Evolutionary conservation across 495 filamentous ascomycete species (phyloP), one percentile per base, ranked within the genome.

Genomic region (Penicillium silybi): DNA sequence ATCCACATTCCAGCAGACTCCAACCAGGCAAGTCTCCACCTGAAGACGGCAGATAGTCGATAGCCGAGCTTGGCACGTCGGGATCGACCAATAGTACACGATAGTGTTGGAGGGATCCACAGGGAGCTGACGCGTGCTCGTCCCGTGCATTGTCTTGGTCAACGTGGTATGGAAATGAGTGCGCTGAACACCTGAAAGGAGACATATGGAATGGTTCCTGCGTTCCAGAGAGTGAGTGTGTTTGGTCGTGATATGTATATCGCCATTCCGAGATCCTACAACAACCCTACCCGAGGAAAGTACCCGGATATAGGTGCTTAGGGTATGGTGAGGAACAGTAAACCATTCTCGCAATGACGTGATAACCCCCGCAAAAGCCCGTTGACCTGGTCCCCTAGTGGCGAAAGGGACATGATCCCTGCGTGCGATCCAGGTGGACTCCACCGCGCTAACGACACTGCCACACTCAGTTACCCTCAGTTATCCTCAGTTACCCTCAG

Each of bases 41-140:
- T 50, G 45, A 50, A 53, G 57, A 69, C 70, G 70, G 70, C 70
- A 73, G 70, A 73, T 74, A 67, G 66, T 74, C 71, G 71, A 74
- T 72, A 74, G 71, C 68, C 71, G 67, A 67, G 51, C 69, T 74
- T 72, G 70, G 70, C 69, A 57, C 15, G 25, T 11, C n/a, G 16
- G 48, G 63, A 70, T 71, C 46, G 56, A 47, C 71, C 71, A 74
- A 71, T 74, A 41, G 11, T 8, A 18, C n/a, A 6, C 7, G 4
- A 22, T n/a, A 22, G 13, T 22, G 4, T 39, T 39, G 1, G 26
- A 1, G 2, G 1, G 52, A 15, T 51, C 63, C 67, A 63, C 61
- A 15, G 50, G 11, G 45, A 70, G 70, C 70, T 72, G 66, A 73
- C 70, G 70, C 70, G 69, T 73, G 67, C 66, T 62, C 57, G 58